Conservation (phyloP, 2,329 filamentous ascomycete species). For the Cercospora citrullina region DNA sequence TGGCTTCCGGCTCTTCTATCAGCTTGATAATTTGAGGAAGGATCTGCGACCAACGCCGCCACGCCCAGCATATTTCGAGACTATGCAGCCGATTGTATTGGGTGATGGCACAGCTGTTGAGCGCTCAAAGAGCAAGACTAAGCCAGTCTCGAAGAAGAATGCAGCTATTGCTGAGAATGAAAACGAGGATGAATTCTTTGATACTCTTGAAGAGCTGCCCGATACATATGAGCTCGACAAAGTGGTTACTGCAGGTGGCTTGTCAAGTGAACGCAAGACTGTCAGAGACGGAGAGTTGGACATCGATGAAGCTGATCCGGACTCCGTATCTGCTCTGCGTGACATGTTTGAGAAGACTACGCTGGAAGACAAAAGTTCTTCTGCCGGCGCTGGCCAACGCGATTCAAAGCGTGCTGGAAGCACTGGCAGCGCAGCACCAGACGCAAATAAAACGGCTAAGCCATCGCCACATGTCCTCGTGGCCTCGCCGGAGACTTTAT, state of each 20-base stretch:
- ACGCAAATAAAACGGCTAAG: background rate
- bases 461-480: conserved; percentile 9
- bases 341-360: conserved; percentile 3
- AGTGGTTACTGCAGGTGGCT: background rate
- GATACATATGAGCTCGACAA: conserved; percentile 25
- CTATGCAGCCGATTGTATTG: conserved; percentile 62
- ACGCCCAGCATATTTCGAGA: conserved; percentile 67
- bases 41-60: conserved; percentile 69
- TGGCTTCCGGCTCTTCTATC: conserved; percentile 69
- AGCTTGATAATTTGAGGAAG: conserved; percentile 67
- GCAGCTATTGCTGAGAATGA: conserved; percentile 24
- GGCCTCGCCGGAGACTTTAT: conserved; percentile 6
- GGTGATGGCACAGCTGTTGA: conserved; percentile 45
- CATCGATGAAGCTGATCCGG: conserved; percentile 8
- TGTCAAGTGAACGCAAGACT: background rate
- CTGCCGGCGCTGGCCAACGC: background rate
- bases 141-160: conserved; percentile 18
- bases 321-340: conserved; percentile 6
- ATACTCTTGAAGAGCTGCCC: conserved; percentile 32
- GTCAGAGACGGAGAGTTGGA: background rate
- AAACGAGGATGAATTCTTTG: conserved; percentile 38
- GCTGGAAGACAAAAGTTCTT: background rate
- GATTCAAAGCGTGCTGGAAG: background rate
- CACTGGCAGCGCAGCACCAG: background rate
- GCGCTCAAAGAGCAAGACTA: conserved; percentile 10